Percentiles rank a stretch among this genome's conserved stretches.
These are phyloP conservation scores for Dactylellina sp. DNA, from an alignment of 2,329 filamentous ascomycete species.

Conservation along the genomic window DNA sequence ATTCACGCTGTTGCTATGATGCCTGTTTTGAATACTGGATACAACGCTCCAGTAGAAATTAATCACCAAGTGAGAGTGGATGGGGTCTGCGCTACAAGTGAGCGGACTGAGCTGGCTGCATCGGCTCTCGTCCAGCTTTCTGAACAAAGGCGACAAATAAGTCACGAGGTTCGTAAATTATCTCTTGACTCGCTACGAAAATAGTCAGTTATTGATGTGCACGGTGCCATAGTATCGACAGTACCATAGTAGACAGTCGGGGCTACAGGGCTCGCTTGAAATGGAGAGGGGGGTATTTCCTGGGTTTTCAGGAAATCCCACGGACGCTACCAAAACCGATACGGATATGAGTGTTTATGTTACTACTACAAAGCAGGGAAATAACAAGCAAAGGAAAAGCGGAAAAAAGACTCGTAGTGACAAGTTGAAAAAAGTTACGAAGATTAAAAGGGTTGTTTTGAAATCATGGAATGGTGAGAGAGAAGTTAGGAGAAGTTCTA, in stretches of 20 bases:
- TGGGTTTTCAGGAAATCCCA: no score
- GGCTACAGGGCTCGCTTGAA: no score
- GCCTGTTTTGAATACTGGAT: no score
- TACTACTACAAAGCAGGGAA: no score
- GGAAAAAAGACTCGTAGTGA: no score
- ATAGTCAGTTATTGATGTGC: background rate
- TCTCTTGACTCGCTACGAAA: background rate
- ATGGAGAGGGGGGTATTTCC: no score
- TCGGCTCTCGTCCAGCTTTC: constrained; percentile 21
- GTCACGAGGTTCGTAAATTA: background rate
- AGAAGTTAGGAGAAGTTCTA: constrained; percentile 1
- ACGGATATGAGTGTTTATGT: no score
- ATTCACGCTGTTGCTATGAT: no score
- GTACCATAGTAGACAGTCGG: background rate
- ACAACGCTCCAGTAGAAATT: background rate
- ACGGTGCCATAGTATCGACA: background rate
- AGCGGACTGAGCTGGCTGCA: constrained; percentile 2
- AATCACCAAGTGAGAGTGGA: no score
- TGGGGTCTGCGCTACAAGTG: background rate
- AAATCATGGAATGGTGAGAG: background rate
- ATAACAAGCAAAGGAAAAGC: no score
- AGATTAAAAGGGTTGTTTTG: background rate
- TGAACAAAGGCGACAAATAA: background rate
- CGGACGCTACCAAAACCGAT: background rate
- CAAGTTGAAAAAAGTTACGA: background rate